Base-by-base conservation (phyloP, 2,329 filamentous ascomycete species). In the Microascus cirrosus region DNA sequence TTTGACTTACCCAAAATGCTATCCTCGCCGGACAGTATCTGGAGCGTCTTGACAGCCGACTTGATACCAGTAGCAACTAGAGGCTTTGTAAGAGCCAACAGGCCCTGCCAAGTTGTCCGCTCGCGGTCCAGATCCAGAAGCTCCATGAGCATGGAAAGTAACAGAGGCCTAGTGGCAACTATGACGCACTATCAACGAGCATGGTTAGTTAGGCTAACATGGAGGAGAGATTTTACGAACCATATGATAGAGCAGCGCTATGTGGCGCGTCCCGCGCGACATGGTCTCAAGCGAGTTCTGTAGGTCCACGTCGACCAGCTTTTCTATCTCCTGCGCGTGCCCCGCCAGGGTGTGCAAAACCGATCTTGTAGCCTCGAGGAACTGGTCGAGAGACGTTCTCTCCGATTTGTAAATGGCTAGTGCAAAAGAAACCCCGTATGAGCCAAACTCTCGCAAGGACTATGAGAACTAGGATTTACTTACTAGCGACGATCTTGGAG, bases 1-100 rank as follows among this genome's bases (percentile, higher is more conserved):
- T 15, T 8, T 15, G 39, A 56, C 65, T 22, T 62, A 73, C 72
- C 71, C 0, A 73, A 64, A 0, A 71, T 61, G 15, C 68, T 66
- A 5, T 71, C 66, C 24, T 72, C 70, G 18, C 66, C 65, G 0
- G 65, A 66, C 0, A 75, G 58, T 0, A 75, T 73, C 48, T 73
- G 69, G 0, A 74, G 61, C 0, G 69, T 71, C 54, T 74, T 75
- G 2, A 65, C 62, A 0, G 73, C 72, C 0, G 72, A 75, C 36
- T 74, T 74, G 22, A 74, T 74, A 3, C 73, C 70, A 0, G 69
- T 72, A 0, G 68, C 69, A 8, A 74, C 72, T 0, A 74, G 58
- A 0, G 69, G 61, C 13, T 66, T 69, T 1, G 70, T 73, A 1
- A 66, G 67, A 2, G 62, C 63, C 0, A 73, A 60, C 35, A 74